These are phyloP conservation scores for Cerrena zonata DNA, from an alignment of 1,284 basidiomycete genomes.

Conservation along the genomic window DNA sequence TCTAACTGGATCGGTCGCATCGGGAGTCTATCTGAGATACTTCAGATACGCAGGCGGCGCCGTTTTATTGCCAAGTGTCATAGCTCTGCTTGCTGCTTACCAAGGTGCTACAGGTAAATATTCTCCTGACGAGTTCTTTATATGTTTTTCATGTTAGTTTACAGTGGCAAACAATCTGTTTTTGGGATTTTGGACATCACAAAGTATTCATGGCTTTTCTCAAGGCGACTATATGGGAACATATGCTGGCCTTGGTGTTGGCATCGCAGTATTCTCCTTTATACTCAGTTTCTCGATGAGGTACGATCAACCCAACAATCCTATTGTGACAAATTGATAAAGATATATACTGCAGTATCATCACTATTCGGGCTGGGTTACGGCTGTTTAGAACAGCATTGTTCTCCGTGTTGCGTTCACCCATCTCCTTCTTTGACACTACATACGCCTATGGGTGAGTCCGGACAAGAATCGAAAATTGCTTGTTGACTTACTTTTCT, in stretches of 20 bases:
- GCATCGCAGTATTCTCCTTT: conserved; percentile 53
- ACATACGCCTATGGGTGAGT: conserved; percentile 71
- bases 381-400: conserved; percentile 57
- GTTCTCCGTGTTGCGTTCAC: conserved; percentile 55
- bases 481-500: neutral
- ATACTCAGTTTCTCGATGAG: conserved; percentile 47
- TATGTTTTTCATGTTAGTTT: neutral
- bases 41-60: conserved; percentile 45
- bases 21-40: conserved; percentile 34
- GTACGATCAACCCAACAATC: conserved; percentile 24
- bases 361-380: conserved; percentile 52
- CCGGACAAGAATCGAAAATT: conserved; percentile 16
- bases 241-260: conserved; percentile 60
- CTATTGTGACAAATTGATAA: neutral
- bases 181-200: conserved; percentile 37
- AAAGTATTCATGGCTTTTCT: conserved; percentile 39
- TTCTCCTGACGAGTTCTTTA: neutral
- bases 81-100: conserved; percentile 24
- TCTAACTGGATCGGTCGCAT: conserved; percentile 27
- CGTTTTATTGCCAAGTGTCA: conserved; percentile 33
- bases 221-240: conserved; percentile 64
- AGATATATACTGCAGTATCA: conserved; percentile 37
- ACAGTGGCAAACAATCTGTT: conserved; percentile 36
- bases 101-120: conserved; percentile 27
- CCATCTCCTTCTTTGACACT: conserved; percentile 76